Percentiles rank a stretch among this genome's conserved stretches.
Conservation (phyloP, 2,329 filamentous ascomycete genomes). For the Alternaria solani region DNA sequence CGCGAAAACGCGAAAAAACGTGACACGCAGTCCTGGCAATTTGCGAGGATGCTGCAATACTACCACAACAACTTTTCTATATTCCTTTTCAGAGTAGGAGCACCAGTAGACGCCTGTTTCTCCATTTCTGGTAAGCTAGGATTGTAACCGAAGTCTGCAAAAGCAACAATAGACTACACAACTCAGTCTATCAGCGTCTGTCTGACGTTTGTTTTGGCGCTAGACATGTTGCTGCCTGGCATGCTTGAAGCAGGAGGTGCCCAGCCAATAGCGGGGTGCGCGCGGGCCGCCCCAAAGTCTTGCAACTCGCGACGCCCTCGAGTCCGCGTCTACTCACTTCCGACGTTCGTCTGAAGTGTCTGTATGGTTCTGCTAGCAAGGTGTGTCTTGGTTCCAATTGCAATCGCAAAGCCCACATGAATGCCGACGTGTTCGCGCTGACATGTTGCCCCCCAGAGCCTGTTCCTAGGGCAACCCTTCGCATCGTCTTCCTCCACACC, state of each 20-base stretch:
- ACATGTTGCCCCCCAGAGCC: slow-evolving; percentile 24
- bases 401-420: slow-evolving; percentile 16
- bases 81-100: not conserved
- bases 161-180: no score
- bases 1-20: slow-evolving; percentile 3
- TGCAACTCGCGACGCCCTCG: slow-evolving; percentile 27
- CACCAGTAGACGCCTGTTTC: no score
- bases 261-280: slow-evolving; percentile 17
- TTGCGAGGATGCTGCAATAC: not conserved
- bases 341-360: slow-evolving; percentile 20
- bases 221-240: not conserved
- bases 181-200: no score
- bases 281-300: slow-evolving; percentile 28
- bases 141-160: no score
- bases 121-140: no score
- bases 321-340: slow-evolving; percentile 23
- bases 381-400: slow-evolving; percentile 16
- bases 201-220: no score
- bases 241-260: not conserved
- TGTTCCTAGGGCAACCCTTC: slow-evolving; percentile 37
- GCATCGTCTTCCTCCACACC: slow-evolving; percentile 17
- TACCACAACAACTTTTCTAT: no score
- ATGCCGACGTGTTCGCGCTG: slow-evolving; percentile 18
- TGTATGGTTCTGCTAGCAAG: slow-evolving; percentile 18
- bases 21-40: not conserved